Conservation (phyloP, 148 eudicot species). For the Euryodendron excelsum region DNA sequence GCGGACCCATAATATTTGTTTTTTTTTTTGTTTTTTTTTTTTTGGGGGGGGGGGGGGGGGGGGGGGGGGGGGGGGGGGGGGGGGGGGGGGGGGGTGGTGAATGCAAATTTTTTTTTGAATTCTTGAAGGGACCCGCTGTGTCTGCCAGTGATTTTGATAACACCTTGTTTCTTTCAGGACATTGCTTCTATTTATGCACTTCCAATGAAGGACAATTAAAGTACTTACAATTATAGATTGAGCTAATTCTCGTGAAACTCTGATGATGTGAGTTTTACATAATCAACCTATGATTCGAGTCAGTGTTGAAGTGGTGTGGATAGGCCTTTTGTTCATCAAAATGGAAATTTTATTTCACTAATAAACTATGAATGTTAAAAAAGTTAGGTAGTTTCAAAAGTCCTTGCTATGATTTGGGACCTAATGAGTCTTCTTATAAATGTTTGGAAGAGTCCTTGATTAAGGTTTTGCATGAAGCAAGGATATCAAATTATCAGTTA, state of each 20-base stretch:
- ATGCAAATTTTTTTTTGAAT: too few relatives aligned
- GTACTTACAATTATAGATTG: not conserved
- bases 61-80: too few relatives aligned
- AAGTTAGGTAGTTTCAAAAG: not conserved
- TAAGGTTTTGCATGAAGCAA: not conserved
- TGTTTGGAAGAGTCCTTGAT: not conserved
- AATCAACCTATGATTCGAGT: not conserved
- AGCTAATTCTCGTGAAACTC: not conserved
- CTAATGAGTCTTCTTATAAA: not conserved
- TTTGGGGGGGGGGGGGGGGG: too few relatives aligned
- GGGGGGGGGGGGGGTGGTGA: too few relatives aligned
- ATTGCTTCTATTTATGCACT: not conserved
- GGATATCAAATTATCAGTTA: not conserved
- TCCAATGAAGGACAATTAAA: not conserved
- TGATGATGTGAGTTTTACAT: not conserved
- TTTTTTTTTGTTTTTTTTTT: too few relatives aligned
- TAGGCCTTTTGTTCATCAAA: not conserved
- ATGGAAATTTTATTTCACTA: not conserved
- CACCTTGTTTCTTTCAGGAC: not conserved
- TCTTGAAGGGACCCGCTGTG: too few relatives aligned
- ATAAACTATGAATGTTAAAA: not conserved
- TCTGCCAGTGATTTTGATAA: too few relatives aligned
- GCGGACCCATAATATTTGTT: too few relatives aligned
- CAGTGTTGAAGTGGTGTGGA: not conserved
- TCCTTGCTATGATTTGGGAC: not conserved